A percentile compares a stretch with the other conserved stretches of the same genome.
Conservation (phyloP, 2,329 filamentous ascomycete genomes). For the Penicillium sp. region DNA sequence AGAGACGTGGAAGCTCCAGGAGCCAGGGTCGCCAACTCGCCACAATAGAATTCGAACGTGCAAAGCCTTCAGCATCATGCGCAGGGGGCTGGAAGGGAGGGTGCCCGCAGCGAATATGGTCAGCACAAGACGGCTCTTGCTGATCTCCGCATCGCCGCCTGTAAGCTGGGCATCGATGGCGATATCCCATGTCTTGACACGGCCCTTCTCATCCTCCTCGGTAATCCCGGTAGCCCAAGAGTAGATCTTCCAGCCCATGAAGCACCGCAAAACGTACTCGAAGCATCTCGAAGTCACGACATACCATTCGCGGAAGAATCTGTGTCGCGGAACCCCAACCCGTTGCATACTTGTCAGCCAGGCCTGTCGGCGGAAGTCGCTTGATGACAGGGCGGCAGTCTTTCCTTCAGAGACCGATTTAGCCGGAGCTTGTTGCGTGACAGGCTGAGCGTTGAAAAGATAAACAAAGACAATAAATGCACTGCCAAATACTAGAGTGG, state of each 20-base stretch:
- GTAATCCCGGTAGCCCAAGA: constrained; percentile 78
- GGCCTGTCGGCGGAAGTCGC: constrained; percentile 82
- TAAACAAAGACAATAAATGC: constrained; percentile 62
- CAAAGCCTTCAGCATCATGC: constrained; percentile 88
- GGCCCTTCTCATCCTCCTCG: constrained; percentile 81
- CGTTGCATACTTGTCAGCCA: constrained; percentile 94
- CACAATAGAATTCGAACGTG: constrained; percentile 89
- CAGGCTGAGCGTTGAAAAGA: constrained; percentile 61
- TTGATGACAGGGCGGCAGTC: constrained; percentile 68
- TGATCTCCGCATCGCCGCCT: constrained; percentile 87
- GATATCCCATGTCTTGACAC: constrained; percentile 91
- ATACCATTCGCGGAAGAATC: constrained; percentile 81
- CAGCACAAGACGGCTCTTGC: constrained; percentile 80
- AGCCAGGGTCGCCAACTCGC: constrained; percentile 70
- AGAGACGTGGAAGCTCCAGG: constrained; percentile 66
- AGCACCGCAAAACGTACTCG: constrained; percentile 78
- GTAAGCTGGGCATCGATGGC: constrained; percentile 91
- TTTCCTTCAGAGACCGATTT: constrained; percentile 32
- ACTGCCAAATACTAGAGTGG: constrained; percentile 56
- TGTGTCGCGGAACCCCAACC: constrained; percentile 87
- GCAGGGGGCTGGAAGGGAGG: constrained; percentile 77
- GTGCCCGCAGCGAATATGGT: constrained; percentile 88
- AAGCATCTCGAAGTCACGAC: constrained; percentile 78
- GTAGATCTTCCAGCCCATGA: constrained; percentile 77
- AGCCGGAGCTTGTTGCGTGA: constrained; percentile 54